Evolutionary conservation across 306 rosid species (phyloP), one percentile per base, ranked within the genome.

Genomic region (Trichosanthes cucumerina): DNA sequence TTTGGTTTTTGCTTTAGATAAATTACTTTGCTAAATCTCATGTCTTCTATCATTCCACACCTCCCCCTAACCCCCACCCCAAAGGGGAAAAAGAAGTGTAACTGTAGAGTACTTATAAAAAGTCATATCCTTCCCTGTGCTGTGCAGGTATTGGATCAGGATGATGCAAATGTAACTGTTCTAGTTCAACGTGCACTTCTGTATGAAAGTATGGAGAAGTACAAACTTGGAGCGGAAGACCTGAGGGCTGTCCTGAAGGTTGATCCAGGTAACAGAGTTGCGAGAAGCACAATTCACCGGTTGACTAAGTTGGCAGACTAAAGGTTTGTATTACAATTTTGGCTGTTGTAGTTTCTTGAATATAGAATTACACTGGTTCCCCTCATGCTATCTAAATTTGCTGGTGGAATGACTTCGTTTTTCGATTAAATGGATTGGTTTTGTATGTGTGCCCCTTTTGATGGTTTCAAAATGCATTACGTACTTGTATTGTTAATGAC

Each of bases 191-290:
- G 99, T 64, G 99, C 98, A 5, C 99, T 92, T 71, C 83, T 96
- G 69, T 96, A 92, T 24, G 99, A 96, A 82, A 92, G 99, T 82
- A 96, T 96, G 97, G 99, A 96, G 81, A 96, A 92, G 86, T 96
- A 96, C 90, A 96, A 36, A 86, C 97, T 92, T 60, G 99, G 99
- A 68, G 92, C 99, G 13, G 97, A 95, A 86, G 99, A 95, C 60
- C 87, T 95, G 79, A 91, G 96, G 84, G 84, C 84, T 64, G 99
- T 91, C 85, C 83, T 95, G 86, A 95, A 87, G 96, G 76, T 92
- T 79, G 99, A 95, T 85, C 93, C 99, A 19, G 77, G 88, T 52
- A 95, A 95, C 86, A 88, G 93, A 85, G 71, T 95, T 84, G 99
- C 99, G 71, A 90, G 92, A 91, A 89, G 98, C 89, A 95, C 99